Conservation (phyloP, 1,284 basidiomycete species). For the Trichosporon ovoides region DNA sequence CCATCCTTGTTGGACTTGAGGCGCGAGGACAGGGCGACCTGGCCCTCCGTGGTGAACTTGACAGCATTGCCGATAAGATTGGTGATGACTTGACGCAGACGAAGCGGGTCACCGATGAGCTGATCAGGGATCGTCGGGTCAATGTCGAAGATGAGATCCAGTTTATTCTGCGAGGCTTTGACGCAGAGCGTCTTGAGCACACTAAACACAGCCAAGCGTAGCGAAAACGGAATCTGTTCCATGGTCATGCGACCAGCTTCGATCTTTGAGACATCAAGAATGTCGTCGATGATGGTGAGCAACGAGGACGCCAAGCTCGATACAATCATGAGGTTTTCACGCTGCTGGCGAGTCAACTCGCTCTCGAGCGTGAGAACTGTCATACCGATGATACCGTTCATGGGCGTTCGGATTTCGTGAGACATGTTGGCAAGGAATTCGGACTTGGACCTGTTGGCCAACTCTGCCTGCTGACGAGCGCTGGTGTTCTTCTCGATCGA, state of each 20-base stretch:
- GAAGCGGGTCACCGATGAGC: slow-evolving; percentile 91
- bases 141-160: slow-evolving; percentile 95
- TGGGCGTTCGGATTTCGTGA: slow-evolving; percentile 93
- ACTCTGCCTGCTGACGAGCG: slow-evolving; percentile 92
- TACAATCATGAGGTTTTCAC: slow-evolving; percentile 93
- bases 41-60: slow-evolving; percentile 91
- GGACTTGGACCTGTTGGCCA: slow-evolving; percentile 92
- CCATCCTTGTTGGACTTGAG: slow-evolving; percentile 62
- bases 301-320: slow-evolving; percentile 90
- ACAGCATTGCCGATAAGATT: slow-evolving; percentile 67
- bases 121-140: slow-evolving; percentile 95
- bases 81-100: slow-evolving; percentile 54
- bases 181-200: slow-evolving; percentile 98
- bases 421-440: slow-evolving; percentile 98
- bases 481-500: slow-evolving; percentile 98
- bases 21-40: slow-evolving; percentile 83
- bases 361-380: slow-evolving; percentile 63
- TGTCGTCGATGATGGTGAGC: slow-evolving; percentile 95
- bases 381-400: slow-evolving; percentile 99
- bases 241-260: slow-evolving; percentile 98
- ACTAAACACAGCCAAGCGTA: slow-evolving; percentile 92
- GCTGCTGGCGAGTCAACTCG: slow-evolving; percentile 88
- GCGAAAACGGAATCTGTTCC: slow-evolving; percentile 97
- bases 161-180: slow-evolving; percentile 93
- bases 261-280: slow-evolving; percentile 98